Percentiles rank a stretch among this genome's conserved stretches.
These are phyloP conservation scores for Cenchrus americanus DNA, from an alignment of 176 grass and related monocot genomes.

Conservation along the genomic window DNA sequence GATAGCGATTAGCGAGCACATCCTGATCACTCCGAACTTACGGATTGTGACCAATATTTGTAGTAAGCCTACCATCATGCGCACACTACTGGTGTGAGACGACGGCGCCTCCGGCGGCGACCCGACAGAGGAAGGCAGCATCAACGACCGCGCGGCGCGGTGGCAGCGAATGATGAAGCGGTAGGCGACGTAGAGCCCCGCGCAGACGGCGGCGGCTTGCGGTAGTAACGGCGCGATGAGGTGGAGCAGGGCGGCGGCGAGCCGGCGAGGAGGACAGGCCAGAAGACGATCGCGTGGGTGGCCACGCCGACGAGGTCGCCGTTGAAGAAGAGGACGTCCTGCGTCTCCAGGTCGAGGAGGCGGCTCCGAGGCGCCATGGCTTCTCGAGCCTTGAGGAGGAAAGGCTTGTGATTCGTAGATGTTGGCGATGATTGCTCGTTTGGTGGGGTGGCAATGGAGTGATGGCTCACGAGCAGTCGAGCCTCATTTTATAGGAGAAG, in stretches of 20 bases:
- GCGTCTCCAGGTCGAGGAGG: conserved; percentile 67
- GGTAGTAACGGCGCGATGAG: conserved; percentile 33
- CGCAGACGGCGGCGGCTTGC: conserved; percentile 33
- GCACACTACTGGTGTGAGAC: conserved; percentile 41
- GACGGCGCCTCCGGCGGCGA: conserved; percentile 29
- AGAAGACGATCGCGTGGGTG: conserved; percentile 68
- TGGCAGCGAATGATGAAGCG: conserved; percentile 45
- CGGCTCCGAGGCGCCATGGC: conserved; percentile 39
- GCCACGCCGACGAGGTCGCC: conserved; percentile 57
- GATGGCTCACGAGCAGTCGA: too few relatives aligned
- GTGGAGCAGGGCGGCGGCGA: conserved; percentile 57
- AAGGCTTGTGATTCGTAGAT: not conserved
- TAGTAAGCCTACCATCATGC: not conserved
- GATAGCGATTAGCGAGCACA: not conserved
- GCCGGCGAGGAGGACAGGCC: conserved; percentile 61
- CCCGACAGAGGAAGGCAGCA: conserved; percentile 41
- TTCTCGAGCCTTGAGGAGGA: too few relatives aligned
- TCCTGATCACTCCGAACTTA: not conserved
- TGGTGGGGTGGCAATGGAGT: too few relatives aligned
- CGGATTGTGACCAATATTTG: not conserved
- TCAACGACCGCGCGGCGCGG: conserved; percentile 32
- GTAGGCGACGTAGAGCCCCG: conserved; percentile 54
- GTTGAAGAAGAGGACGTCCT: conserved; percentile 68
- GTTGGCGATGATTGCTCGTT: too few relatives aligned
- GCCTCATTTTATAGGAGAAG: too few relatives aligned